phyloP scores from a whole-genome alignment of 1,284 basidiomycete species.

The Trichosporon asahii region DNA sequence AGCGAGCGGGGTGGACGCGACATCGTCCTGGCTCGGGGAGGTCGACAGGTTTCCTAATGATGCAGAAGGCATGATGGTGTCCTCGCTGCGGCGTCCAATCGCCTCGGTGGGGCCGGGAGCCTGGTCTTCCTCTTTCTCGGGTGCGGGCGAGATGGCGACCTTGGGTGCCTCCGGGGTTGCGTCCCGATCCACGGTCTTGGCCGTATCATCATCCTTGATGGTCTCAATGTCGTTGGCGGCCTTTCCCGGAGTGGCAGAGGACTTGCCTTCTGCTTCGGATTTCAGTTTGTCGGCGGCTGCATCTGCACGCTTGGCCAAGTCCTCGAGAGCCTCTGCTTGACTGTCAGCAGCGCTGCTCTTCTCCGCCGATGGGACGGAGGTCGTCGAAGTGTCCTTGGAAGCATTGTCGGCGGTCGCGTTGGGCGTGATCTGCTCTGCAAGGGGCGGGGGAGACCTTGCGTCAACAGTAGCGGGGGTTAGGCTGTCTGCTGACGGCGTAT shows the following conservation, averaged over 20 bases:
- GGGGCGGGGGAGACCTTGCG: not conserved
- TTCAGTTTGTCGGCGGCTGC: not conserved
- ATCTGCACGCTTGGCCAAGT: not conserved
- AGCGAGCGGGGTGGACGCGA: not conserved
- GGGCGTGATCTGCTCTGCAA: not conserved
- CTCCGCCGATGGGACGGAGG: not conserved
- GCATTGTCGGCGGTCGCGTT: not conserved
- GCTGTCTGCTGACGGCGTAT: not conserved
- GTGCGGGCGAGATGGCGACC: conserved; percentile 1
- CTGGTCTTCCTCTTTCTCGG: not conserved
- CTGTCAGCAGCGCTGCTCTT: not conserved
- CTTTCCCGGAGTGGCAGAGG: not conserved
- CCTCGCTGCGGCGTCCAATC: not conserved
- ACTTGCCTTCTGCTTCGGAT: not conserved
- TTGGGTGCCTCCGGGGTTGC: conserved; percentile 10
- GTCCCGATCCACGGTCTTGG: not conserved
- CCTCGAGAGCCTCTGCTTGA: not conserved
- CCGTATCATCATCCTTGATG: not conserved
- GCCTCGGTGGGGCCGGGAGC: not conserved
- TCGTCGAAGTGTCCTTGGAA: not conserved
- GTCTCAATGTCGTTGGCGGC: not conserved
- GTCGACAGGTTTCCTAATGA: not conserved
- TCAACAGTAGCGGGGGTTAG: not conserved
- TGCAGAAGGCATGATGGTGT: not conserved
- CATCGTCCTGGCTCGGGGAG: not conserved